Conservation (phyloP, 345 rosid genomes). For the Garcia nutans region DNA sequence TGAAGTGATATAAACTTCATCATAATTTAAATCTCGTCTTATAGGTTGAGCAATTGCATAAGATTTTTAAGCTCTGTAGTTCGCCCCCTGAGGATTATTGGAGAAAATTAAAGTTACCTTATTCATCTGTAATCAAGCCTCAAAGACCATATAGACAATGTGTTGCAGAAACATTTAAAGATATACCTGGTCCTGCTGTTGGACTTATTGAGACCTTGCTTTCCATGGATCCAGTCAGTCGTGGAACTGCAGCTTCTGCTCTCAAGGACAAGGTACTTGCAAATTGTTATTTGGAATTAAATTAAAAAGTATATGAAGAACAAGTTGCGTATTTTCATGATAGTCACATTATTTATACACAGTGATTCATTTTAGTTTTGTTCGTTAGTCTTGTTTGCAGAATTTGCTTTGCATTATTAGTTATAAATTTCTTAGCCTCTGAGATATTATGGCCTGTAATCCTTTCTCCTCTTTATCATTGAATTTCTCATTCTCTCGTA, state of each 20-base stretch:
- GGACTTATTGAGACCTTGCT: slow-evolving; percentile 74
- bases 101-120: slow-evolving; percentile 63
- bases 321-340: background rate
- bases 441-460: background rate
- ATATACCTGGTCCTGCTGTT: slow-evolving; percentile 57
- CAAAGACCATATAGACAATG: slow-evolving; percentile 70
- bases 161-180: slow-evolving; percentile 61
- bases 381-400: background rate
- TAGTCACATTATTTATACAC: background rate
- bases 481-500: background rate
- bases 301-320: background rate
- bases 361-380: background rate
- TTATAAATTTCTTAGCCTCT: background rate
- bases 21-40: slow-evolving; percentile 10
- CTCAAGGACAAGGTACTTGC: slow-evolving; percentile 73
- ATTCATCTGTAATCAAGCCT: slow-evolving; percentile 71
- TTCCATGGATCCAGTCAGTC: slow-evolving; percentile 68
- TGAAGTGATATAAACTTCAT: background rate
- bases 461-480: background rate
- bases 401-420: background rate
- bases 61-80: slow-evolving; percentile 91
- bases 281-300: slow-evolving; percentile 1
- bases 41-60: slow-evolving; percentile 94
- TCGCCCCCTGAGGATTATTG: slow-evolving; percentile 86
- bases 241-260: slow-evolving; percentile 79